Evolutionary conservation across 495 filamentous ascomycete species (phyloP).

Genomic region (Penicillium cinerascens): DNA sequence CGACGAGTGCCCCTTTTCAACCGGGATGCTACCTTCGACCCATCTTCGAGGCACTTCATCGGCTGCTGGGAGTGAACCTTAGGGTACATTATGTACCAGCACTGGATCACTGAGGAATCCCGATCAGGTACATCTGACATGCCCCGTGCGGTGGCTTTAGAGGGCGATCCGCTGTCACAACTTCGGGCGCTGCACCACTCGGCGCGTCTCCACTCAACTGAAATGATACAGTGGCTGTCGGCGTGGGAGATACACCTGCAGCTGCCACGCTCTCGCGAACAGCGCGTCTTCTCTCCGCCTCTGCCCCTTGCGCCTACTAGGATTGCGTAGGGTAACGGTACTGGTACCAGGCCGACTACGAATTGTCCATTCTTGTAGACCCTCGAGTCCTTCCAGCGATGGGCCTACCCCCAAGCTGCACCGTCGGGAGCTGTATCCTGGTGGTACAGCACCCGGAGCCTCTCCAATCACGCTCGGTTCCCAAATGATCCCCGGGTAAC

Average conservation of each 20-base stretch:
- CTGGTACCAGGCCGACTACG: slow-evolving; percentile 7
- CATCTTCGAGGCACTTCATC: background rate
- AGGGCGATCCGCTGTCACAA: slow-evolving; percentile 43
- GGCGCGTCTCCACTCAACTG: slow-evolving; percentile 30
- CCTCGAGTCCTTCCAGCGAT: background rate
- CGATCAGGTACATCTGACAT: slow-evolving; percentile 25
- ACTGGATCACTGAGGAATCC: background rate
- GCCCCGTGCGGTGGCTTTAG: slow-evolving; percentile 24
- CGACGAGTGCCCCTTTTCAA: background rate
- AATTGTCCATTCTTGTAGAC: slow-evolving; percentile 19
- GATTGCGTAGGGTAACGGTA: background rate
- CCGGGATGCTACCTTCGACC: background rate
- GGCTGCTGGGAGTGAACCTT: too few relatives aligned
- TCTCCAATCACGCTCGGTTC: slow-evolving; percentile 20
- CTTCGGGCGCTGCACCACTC: slow-evolving; percentile 26
- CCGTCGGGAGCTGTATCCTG: slow-evolving; percentile 12
- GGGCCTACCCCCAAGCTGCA: background rate
- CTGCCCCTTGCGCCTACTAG: slow-evolving; percentile 9
- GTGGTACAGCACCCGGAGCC: slow-evolving; percentile 15
- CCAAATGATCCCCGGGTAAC: slow-evolving; percentile 21
- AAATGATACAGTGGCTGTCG: slow-evolving; percentile 21
- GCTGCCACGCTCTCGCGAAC: slow-evolving; percentile 40
- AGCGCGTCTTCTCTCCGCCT: slow-evolving; percentile 23
- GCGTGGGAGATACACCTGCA: slow-evolving; percentile 26
- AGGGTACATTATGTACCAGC: too few relatives aligned